A percentile compares a stretch with the other conserved stretches of the same genome.
Evolutionary conservation across 768 basidiomycete species (phyloP).

Genomic region (Collybia sordida): DNA sequence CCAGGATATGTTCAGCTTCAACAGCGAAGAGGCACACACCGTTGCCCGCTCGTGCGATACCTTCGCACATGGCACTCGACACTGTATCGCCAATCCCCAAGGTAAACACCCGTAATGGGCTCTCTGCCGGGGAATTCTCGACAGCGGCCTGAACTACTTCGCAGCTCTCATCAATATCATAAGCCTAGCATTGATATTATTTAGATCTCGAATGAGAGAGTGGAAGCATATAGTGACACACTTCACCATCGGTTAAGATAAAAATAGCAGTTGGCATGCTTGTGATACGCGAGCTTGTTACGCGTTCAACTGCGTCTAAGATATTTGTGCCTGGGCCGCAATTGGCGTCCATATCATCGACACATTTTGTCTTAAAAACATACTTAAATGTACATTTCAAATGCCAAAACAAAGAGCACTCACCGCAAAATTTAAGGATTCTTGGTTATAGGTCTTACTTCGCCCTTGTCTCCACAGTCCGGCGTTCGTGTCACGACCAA

Average conservation of each 20-base stretch:
- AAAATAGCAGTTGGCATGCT: conserved; percentile 48
- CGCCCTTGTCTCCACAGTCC: conserved; percentile 36
- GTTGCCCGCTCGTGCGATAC: conserved; percentile 53
- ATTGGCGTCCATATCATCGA: conserved; percentile 39
- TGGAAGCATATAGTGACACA: conserved; percentile 20
- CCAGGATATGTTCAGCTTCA: conserved; percentile 42
- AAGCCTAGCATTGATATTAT: neutral
- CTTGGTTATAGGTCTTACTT: conserved; percentile 32
- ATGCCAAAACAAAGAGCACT: conserved; percentile 14
- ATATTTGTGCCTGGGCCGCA: conserved; percentile 57
- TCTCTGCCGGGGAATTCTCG: conserved; percentile 18
- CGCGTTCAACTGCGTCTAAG: conserved; percentile 33
- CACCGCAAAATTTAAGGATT: conserved; percentile 35
- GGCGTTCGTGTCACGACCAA: conserved; percentile 31
- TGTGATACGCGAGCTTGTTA: conserved; percentile 32
- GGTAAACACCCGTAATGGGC: conserved; percentile 50
- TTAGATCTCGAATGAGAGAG: neutral
- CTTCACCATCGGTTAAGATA: conserved; percentile 59
- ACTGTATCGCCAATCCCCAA: conserved; percentile 55
- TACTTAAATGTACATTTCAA: neutral
- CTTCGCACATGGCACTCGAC: conserved; percentile 51
- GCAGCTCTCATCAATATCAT: conserved; percentile 24
- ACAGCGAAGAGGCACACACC: conserved; percentile 50
- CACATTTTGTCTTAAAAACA: conserved; percentile 33
- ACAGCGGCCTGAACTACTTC: conserved; percentile 30